Evolutionary conservation across 495 filamentous ascomycete genomes (phyloP).

Genomic region (Penicillium tannophilum): DNA sequence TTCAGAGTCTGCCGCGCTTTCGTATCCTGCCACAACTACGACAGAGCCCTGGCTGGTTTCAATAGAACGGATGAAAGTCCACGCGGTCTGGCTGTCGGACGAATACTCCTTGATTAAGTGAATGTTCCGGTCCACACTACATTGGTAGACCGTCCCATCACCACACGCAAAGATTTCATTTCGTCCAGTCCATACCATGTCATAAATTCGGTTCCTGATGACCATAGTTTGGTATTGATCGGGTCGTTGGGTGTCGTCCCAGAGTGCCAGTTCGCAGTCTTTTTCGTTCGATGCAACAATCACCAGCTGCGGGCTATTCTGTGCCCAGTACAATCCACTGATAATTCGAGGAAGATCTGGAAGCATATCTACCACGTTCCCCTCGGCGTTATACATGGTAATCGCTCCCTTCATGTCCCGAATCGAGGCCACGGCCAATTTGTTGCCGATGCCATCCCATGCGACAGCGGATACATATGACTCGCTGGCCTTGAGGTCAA

Average conservation of each 20-base stretch:
- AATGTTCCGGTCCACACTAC: constrained; percentile 43
- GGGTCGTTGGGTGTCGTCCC: constrained; percentile 45
- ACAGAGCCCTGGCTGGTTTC: constrained; percentile 29
- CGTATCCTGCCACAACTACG: constrained; percentile 40
- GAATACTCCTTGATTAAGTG: constrained; percentile 39
- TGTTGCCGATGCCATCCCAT: constrained; percentile 68
- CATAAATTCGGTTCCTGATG: constrained; percentile 41
- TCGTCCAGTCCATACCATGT: constrained; percentile 40
- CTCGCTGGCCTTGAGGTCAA: constrained; percentile 36
- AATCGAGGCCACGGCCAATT: constrained; percentile 71
- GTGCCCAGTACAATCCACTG: constrained; percentile 45
- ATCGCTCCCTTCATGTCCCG: constrained; percentile 63
- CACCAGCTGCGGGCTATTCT: constrained; percentile 40
- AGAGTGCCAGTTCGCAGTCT: constrained; percentile 47
- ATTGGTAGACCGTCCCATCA: constrained; percentile 45
- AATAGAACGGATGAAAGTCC: constrained; percentile 44
- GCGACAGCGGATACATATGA: constrained; percentile 59
- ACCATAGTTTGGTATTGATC: constrained; percentile 45
- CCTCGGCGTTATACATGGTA: constrained; percentile 66
- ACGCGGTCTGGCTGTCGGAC: constrained; percentile 33
- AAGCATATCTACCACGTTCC: constrained; percentile 53
- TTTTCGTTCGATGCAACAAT: constrained; percentile 46
- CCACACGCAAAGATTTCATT: constrained; percentile 44
- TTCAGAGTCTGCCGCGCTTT: constrained; percentile 34
- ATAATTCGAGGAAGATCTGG: constrained; percentile 51